Percentiles rank a stretch among this genome's conserved stretches.
Conservation (phyloP, 2,329 filamentous ascomycete genomes). For the Neopestalotiopsis rosae region DNA sequence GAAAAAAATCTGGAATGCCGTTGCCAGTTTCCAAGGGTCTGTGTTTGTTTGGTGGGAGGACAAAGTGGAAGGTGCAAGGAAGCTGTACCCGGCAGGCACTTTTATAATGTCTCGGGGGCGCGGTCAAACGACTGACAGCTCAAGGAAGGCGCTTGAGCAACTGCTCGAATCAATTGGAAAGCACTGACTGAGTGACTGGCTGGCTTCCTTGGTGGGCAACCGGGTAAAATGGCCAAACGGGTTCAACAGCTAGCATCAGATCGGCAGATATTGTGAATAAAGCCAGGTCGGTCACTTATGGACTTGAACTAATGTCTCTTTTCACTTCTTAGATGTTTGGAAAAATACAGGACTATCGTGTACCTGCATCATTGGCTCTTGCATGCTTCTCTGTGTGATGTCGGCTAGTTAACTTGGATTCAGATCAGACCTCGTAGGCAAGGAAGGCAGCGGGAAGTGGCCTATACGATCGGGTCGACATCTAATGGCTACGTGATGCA, state of each 20-base stretch:
- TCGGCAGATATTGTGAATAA: not conserved
- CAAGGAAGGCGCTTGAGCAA: conserved; percentile 8
- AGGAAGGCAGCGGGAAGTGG: not conserved
- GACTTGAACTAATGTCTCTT: not conserved
- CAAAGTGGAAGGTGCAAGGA: conserved; percentile 5
- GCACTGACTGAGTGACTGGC: conserved; percentile 31
- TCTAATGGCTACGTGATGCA: not conserved
- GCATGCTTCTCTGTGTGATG: not conserved
- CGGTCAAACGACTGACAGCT: not conserved
- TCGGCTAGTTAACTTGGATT: not conserved
- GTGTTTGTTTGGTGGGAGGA: conserved; percentile 10
- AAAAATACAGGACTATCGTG: not conserved
- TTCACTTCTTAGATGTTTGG: not conserved
- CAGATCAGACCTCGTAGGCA: not conserved
- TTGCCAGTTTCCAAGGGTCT: not conserved
- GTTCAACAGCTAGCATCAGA: not conserved
- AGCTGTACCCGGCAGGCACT: not conserved
- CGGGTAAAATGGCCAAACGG: not conserved
- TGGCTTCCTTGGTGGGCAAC: not conserved
- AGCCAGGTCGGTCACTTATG: not conserved
- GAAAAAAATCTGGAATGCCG: not conserved
- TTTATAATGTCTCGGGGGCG: conserved; percentile 16
- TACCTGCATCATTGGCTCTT: not conserved
- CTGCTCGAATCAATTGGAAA: not conserved
- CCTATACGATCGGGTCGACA: not conserved